These are phyloP conservation scores for Mimosa pudica DNA, from an alignment of 306 rosid species.

Conservation along the genomic window DNA sequence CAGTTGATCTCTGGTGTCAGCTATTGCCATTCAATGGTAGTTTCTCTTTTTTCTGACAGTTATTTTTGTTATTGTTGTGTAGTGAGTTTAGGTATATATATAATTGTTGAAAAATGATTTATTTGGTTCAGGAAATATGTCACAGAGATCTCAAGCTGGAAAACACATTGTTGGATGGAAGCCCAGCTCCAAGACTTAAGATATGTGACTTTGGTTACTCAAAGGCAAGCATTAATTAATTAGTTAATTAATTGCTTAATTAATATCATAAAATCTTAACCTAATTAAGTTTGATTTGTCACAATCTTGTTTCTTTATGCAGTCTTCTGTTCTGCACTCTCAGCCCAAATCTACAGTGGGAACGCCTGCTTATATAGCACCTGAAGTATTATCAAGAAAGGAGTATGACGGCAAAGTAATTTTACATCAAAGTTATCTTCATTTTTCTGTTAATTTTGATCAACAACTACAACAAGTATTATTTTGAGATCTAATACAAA, in stretches of 20 bases:
- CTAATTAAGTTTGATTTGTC: neutral
- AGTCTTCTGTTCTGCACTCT: constrained; percentile 21
- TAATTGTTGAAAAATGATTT: neutral
- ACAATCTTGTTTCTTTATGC: neutral
- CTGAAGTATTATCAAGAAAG: constrained; percentile 61
- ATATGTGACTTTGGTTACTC: constrained; percentile 77
- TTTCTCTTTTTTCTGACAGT: neutral
- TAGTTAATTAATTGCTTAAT: neutral
- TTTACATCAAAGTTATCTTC: neutral
- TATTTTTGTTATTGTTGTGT: neutral
- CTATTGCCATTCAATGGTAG: constrained; percentile 43
- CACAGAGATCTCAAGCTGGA: constrained; percentile 82
- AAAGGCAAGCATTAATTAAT: constrained; percentile 41
- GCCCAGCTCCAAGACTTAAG: constrained; percentile 66
- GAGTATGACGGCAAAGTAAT: constrained; percentile 70
- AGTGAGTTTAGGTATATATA: neutral
- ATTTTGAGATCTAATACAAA: too few relatives aligned
- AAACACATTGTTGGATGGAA: constrained; percentile 74
- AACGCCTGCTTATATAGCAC: constrained; percentile 79
- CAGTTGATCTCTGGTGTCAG: constrained; percentile 79
- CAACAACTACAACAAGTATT: too few relatives aligned
- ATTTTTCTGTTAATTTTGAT: neutral
- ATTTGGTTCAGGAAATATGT: constrained; percentile 69
- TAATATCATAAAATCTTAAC: neutral
- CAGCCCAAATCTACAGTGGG: constrained; percentile 82